Evolutionary conservation across 805 yeast species (phyloP).

Genomic region (Candida ponderosae): DNA sequence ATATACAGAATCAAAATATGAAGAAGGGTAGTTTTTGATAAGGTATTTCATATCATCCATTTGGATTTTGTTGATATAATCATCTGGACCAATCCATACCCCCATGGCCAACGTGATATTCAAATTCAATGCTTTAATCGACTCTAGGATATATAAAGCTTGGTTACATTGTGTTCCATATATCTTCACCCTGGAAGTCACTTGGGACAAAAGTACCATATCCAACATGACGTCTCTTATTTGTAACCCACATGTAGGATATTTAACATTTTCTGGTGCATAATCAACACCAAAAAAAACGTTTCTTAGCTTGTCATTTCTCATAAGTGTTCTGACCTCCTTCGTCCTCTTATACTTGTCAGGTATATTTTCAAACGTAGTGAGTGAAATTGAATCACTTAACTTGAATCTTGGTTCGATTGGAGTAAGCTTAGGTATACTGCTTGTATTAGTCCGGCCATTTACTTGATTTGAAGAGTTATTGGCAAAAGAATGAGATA

Average conservation of each 20-base stretch:
- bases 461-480: too few species aligned
- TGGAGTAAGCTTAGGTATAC: too few species aligned
- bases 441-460: too few species aligned
- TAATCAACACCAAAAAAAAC: constrained; percentile 53
- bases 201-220: constrained; percentile 45
- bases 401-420: too few species aligned
- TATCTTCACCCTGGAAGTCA: constrained; percentile 49
- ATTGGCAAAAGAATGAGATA: too few species aligned
- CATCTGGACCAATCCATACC: constrained; percentile 49
- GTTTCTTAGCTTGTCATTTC: constrained; percentile 21
- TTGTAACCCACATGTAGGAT: constrained; percentile 45
- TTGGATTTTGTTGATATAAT: constrained; percentile 37
- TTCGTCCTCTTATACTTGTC: constrained; percentile 23
- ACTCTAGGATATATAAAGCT: constrained; percentile 40
- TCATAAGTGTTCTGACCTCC: constrained; percentile 31
- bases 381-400: too few species aligned
- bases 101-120: constrained; percentile 55
- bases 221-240: constrained; percentile 46
- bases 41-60: constrained; percentile 35
- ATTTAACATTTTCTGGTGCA: constrained; percentile 45
- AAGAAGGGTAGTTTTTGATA: constrained; percentile 34
- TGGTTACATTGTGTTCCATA: constrained; percentile 61
- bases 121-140: constrained; percentile 41
- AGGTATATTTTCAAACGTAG: constrained; percentile 24
- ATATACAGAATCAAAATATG: constrained; percentile 40